Evolutionary conservation across 306 rosid species (phyloP), one percentile per base, ranked within the genome.

Genomic region (Delonix regia): DNA sequence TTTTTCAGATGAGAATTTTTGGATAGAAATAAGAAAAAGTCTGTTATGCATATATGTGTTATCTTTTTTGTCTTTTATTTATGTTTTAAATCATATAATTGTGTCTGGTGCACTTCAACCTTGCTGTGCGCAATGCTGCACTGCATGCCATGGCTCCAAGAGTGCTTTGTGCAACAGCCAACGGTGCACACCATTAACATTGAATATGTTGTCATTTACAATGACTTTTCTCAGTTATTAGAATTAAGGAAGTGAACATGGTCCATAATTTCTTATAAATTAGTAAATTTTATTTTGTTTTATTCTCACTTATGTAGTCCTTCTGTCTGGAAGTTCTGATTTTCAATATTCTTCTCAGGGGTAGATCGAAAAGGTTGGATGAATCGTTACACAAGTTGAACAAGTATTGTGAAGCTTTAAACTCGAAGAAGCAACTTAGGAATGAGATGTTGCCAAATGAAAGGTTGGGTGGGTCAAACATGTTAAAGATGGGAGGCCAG

Each of bases 371-470:
- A 79, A 86, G 48, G 87, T 80, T 92, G 83, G 98, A 84, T 77
- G 97, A 92, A 48, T 90, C 90, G 47, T 61, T 84, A 77, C 74
- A 87, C 76, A 90, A 89, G 79, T 61, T 92, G 85, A 89, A 84
- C 90, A 85, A 86, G 86, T 89, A 84, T 75, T 82, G 85, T 77
- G 93, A 92, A 67, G 89, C 89, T 74, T 82, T 90, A 80, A 89
- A 70, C 83, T 72, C 87, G 71, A 88, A 81, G 87, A 90, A 90
- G 82, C 94, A 85, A 74, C 84, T 81, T 69, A 82, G 84, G 81
- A 87, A 83, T n/a, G 95, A 92, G 84, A 86, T 83, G 73, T 76
- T 83, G 45, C 80, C 88, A 71, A 92, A 80, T 86, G 97, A 92
- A 69, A 89, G 85, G 83, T 74, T 84, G 27, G 80, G 82, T 72